Conservation (phyloP, 257 asterid genomes). For the Forsythia viridissima region DNA sequence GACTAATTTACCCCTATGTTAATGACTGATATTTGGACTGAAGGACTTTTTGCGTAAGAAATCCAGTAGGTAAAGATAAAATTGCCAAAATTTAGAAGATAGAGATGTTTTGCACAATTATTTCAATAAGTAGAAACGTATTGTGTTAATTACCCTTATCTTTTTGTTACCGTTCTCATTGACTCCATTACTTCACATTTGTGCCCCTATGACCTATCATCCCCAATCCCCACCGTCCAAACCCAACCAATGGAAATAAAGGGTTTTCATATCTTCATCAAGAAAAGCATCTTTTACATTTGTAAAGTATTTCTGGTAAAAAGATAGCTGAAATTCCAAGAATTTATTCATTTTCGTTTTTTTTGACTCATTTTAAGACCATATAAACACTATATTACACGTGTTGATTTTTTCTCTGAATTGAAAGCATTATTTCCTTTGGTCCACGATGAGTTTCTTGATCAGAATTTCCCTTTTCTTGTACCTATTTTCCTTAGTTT, state of each 20-base stretch:
- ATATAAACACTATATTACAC: background rate
- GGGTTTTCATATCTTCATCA: slow-evolving; percentile 22
- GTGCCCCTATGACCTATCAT: background rate
- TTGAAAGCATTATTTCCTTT: background rate
- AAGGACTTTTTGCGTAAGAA: too few relatives aligned
- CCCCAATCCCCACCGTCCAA: slow-evolving; percentile 11
- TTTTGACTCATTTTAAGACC: background rate
- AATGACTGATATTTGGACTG: too few relatives aligned
- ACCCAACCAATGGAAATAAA: background rate
- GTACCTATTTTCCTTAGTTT: slow-evolving; percentile 33
- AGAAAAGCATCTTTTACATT: slow-evolving; percentile 30
- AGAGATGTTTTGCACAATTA: too few relatives aligned
- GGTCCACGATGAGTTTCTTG: slow-evolving; percentile 35
- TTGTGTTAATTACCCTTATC: too few relatives aligned
- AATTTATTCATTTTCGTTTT: background rate
- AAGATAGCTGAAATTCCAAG: slow-evolving; percentile 4
- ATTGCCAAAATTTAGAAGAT: too few relatives aligned
- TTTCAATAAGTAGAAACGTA: too few relatives aligned
- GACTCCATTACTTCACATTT: slow-evolving; percentile 2
- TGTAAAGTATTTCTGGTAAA: background rate
- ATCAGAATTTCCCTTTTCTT: slow-evolving; percentile 24
- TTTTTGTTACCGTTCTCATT: background rate
- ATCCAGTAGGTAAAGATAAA: too few relatives aligned
- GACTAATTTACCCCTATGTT: too few relatives aligned
- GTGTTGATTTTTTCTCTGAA: background rate